These are phyloP conservation scores for Phlyctochytrium planicorne DNA, from an alignment of 192 early-diverging fungal genomes.

Conservation along the genomic window DNA sequence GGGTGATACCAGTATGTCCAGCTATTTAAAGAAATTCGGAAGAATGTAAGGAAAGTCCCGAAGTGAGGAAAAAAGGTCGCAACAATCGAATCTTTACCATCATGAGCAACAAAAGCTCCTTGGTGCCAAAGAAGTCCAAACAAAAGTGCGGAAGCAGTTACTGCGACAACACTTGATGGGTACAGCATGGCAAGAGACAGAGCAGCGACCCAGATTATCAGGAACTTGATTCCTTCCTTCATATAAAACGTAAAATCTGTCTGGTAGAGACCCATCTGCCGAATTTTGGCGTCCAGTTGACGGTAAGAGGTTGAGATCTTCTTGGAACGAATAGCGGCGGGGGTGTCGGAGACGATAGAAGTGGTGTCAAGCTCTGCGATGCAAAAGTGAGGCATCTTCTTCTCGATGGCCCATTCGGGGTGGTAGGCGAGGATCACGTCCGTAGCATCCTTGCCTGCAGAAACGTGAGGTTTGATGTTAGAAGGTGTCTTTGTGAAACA, in stretches of 20 bases:
- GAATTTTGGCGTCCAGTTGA: conserved; percentile 64
- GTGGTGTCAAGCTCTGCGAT: conserved; percentile 64
- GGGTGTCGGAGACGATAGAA: conserved; percentile 16
- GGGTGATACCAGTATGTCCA: conserved; percentile 93
- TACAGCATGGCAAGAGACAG: conserved; percentile 28
- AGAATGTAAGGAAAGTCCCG: neutral
- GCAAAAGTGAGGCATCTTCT: conserved; percentile 75
- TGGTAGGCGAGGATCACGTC: conserved; percentile 87
- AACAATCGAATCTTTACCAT: too few relatives aligned
- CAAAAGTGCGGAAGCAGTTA: conserved; percentile 24
- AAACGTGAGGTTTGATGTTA: too few relatives aligned
- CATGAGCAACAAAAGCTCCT: conserved; percentile 89
- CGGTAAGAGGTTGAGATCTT: conserved; percentile 54
- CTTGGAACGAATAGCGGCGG: neutral
- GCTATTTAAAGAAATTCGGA: conserved; percentile 24
- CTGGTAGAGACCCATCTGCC: conserved; percentile 63
- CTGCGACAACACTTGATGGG: conserved; percentile 23
- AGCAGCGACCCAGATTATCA: conserved; percentile 32
- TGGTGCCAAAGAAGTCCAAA: conserved; percentile 62
- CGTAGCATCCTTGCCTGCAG: conserved; percentile 71
- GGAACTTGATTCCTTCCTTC: conserved; percentile 45
- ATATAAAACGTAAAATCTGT: conserved; percentile 57
- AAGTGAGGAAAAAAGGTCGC: neutral
- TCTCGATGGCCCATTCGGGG: conserved; percentile 74
- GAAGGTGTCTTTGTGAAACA: too few relatives aligned